Conservation (phyloP, 2,329 filamentous ascomycete species). For the Diaporthe sp. region DNA sequence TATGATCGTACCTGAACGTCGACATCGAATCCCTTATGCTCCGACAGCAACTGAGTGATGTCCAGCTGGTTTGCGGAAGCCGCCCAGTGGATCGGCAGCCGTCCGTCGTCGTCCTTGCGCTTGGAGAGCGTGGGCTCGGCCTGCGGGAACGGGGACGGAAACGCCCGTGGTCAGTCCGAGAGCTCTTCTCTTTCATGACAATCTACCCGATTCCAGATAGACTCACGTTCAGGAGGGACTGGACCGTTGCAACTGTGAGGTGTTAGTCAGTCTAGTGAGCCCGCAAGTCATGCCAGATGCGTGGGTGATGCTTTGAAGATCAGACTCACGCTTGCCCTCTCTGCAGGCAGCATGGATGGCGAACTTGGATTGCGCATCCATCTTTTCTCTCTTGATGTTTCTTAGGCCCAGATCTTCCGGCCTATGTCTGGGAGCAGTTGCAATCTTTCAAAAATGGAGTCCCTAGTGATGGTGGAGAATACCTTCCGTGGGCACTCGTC, state of each 20-base stretch:
- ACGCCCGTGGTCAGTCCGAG: neutral
- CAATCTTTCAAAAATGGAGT: neutral
- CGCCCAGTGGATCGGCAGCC: constrained; percentile 95
- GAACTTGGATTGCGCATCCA: constrained; percentile 71
- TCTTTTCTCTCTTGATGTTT: constrained; percentile 32
- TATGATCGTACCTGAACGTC: constrained; percentile 76
- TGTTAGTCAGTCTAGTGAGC: constrained; percentile 5
- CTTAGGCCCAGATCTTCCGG: neutral
- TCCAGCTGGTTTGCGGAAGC: constrained; percentile 83
- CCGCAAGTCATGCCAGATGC: constrained; percentile 3
- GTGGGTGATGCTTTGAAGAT: neutral
- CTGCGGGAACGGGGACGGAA: constrained; percentile 56
- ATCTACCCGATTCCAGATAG: too few relatives aligned
- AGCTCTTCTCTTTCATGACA: neutral
- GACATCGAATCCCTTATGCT: constrained; percentile 82
- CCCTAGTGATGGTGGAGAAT: neutral
- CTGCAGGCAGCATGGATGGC: constrained; percentile 90
- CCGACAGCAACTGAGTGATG: constrained; percentile 80
- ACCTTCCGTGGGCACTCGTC: neutral
- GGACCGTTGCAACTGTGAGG: constrained; percentile 75
- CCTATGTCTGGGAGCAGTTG: neutral
- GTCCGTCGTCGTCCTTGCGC: constrained; percentile 85
- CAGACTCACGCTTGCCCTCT: constrained; percentile 81
- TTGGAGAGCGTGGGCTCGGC: constrained; percentile 83
- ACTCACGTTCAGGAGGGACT: constrained; percentile 79